Evolutionary conservation across 352 stramenopile genomes (phyloP).

Genomic region (Aphanomyces cochlioides): DNA sequence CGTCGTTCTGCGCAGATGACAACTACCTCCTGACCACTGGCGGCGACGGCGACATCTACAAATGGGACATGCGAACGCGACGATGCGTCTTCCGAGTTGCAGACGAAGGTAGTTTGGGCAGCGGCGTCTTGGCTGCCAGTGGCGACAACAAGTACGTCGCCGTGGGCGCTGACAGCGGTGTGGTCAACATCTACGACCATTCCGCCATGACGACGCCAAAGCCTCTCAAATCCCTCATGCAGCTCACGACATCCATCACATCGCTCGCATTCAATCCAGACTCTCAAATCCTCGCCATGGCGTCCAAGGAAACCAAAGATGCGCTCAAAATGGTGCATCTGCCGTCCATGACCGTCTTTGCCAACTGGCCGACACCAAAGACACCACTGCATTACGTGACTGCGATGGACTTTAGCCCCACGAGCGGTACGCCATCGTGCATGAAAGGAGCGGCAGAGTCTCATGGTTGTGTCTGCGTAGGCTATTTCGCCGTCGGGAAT

Average conservation of each 20-base stretch:
- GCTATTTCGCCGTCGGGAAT: slow-evolving; percentile 94
- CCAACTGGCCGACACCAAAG: slow-evolving; percentile 96
- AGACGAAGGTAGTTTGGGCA: slow-evolving; percentile 85
- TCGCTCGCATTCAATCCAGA: slow-evolving; percentile 90
- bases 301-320: slow-evolving; percentile 88
- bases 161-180: slow-evolving; percentile 94
- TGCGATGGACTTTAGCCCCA: slow-evolving; percentile 94
- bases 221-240: slow-evolving; percentile 94
- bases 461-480: slow-evolving; percentile 18
- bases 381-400: slow-evolving; percentile 97
- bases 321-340: slow-evolving; percentile 95
- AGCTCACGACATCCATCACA: slow-evolving; percentile 91
- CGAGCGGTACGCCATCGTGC: slow-evolving; percentile 46
- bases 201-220: slow-evolving; percentile 46
- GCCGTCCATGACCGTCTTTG: slow-evolving; percentile 92
- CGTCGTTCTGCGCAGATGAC: slow-evolving; percentile 91
- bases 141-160: slow-evolving; percentile 71
- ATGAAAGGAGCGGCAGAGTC: background rate
- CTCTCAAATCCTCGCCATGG: slow-evolving; percentile 93
- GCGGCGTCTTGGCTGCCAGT: slow-evolving; percentile 70
- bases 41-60: slow-evolving; percentile 95
- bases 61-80: slow-evolving; percentile 90
- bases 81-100: slow-evolving; percentile 74
- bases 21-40: slow-evolving; percentile 91
- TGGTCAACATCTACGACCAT: slow-evolving; percentile 97